Percentiles rank a stretch among this genome's conserved stretches.
These are phyloP conservation scores for Malus hybrid DNA, from an alignment of 331 rosid genomes.

Conservation along the genomic window DNA sequence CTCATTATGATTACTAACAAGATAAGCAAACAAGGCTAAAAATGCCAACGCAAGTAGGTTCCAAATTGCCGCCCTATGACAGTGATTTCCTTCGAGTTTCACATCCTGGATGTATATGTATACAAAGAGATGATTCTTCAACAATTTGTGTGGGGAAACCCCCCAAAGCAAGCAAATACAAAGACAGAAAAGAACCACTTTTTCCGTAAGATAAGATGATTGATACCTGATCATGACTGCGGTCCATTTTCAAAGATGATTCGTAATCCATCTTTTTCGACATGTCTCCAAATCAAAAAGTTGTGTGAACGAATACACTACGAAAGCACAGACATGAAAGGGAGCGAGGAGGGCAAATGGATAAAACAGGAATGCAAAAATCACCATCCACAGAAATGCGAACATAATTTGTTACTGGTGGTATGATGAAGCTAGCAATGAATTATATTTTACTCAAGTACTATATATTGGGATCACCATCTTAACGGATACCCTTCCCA, in stretches of 20 bases:
- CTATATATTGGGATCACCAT: neutral
- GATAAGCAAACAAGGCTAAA: neutral
- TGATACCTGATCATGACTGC: constrained; percentile 11
- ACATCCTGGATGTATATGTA: constrained; percentile 3
- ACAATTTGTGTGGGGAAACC: constrained; percentile 19
- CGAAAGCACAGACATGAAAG: too few relatives aligned
- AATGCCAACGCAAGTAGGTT: neutral
- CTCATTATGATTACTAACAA: neutral
- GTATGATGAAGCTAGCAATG: neutral
- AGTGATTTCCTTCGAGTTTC: neutral
- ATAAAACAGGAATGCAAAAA: too few relatives aligned
- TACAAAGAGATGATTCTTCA: constrained; percentile 20
- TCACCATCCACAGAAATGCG: too few relatives aligned
- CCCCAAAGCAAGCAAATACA: constrained; percentile 3
- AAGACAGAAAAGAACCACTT: constrained; percentile 25
- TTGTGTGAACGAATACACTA: neutral
- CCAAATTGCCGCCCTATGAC: neutral
- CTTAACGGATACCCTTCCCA: neutral
- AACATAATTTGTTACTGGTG: neutral
- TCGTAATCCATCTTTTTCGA: constrained; percentile 23
- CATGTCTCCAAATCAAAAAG: constrained; percentile 19
- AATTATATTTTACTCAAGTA: neutral
- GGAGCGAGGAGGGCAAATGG: too few relatives aligned
- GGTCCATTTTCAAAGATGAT: constrained; percentile 12
- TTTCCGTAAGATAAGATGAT: constrained; percentile 25